A percentile compares a stretch with the other conserved stretches of the same genome.
phyloP scores from a whole-genome alignment of 129 eudicot genomes.

The Scalesia atractyloides region DNA sequence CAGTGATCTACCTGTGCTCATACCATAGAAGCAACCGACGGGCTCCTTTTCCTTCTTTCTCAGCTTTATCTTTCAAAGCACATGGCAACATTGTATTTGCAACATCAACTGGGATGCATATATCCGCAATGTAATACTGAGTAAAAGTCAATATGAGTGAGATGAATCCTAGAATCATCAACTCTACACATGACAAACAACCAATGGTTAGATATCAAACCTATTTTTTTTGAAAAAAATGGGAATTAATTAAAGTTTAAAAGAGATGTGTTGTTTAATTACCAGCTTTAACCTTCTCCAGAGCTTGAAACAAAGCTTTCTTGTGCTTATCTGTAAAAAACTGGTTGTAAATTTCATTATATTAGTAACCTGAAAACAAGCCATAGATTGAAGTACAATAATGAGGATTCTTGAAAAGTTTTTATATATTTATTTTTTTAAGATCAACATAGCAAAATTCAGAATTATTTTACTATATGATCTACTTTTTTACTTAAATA shows the following conservation, averaged over 20 bases:
- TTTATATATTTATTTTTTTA: too few species aligned
- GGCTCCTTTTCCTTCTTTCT: slow-evolving; percentile 14
- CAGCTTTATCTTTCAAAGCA: slow-evolving; percentile 17
- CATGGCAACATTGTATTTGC: slow-evolving; percentile 87
- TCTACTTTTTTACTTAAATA: too few species aligned
- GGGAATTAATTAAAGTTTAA: too few species aligned
- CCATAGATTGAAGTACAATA: not conserved
- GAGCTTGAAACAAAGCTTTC: slow-evolving; percentile 71
- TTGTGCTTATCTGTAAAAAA: slow-evolving; percentile 64
- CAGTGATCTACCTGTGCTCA: slow-evolving; percentile 36
- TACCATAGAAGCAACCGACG: slow-evolving; percentile 50
- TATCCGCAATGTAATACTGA: slow-evolving; percentile 69
- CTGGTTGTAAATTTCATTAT: slow-evolving; percentile 34
- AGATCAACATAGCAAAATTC: too few species aligned
- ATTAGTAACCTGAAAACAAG: slow-evolving; percentile 14
- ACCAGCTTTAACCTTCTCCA: slow-evolving; percentile 92
- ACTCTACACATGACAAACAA: slow-evolving; percentile 47
- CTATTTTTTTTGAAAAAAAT: not conserved
- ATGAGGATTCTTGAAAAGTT: not conserved
- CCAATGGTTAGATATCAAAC: not conserved
- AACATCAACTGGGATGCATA: slow-evolving; percentile 62
- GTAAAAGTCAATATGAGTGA: slow-evolving; percentile 72
- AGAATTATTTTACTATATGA: not conserved
- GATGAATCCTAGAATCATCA: slow-evolving; percentile 93
- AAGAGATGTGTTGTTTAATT: not conserved